Conservation (phyloP, 2,329 filamentous ascomycete genomes). For the Trichoderma endophyticum region DNA sequence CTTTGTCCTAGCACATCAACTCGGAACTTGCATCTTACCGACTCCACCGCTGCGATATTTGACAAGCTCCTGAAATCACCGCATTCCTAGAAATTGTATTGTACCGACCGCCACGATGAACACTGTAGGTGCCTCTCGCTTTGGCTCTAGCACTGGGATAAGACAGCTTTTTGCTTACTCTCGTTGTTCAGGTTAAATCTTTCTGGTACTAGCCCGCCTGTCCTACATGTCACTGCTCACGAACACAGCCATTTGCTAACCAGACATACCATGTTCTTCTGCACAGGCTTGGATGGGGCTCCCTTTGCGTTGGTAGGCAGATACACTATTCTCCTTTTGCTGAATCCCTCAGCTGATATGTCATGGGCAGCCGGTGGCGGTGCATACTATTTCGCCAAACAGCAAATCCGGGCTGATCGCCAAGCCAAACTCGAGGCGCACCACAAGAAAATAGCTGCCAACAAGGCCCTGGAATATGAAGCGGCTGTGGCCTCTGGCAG, state of each 20-base stretch:
- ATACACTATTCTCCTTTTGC: not conserved
- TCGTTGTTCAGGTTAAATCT: constrained; percentile 52
- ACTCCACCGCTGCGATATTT: constrained; percentile 1
- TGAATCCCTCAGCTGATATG: constrained; percentile 21
- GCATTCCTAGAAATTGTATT: not conserved
- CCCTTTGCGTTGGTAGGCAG: constrained; percentile 76
- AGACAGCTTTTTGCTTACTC: not conserved
- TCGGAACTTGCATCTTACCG: not conserved
- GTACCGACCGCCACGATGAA: constrained; percentile 11
- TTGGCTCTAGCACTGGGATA: not conserved
- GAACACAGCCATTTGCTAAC: not conserved
- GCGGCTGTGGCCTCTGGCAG: constrained; percentile 36
- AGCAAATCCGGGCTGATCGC: constrained; percentile 88
- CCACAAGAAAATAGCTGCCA: constrained; percentile 59
- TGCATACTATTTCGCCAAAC: constrained; percentile 95
- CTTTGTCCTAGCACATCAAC: constrained; percentile 2
- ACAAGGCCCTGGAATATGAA: constrained; percentile 53
- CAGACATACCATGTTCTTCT: not conserved
- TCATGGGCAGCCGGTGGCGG: constrained; percentile 68
- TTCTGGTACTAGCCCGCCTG: constrained; percentile 54
- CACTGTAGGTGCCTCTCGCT: constrained; percentile 9
- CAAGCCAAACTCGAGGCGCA: constrained; percentile 65
- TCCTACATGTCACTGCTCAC: not conserved
- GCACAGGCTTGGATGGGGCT: constrained; percentile 82
- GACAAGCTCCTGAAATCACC: not conserved